Base-by-base conservation (phyloP, 2,329 filamentous ascomycete genomes). In the Calcarisporium arbuscula region DNA sequence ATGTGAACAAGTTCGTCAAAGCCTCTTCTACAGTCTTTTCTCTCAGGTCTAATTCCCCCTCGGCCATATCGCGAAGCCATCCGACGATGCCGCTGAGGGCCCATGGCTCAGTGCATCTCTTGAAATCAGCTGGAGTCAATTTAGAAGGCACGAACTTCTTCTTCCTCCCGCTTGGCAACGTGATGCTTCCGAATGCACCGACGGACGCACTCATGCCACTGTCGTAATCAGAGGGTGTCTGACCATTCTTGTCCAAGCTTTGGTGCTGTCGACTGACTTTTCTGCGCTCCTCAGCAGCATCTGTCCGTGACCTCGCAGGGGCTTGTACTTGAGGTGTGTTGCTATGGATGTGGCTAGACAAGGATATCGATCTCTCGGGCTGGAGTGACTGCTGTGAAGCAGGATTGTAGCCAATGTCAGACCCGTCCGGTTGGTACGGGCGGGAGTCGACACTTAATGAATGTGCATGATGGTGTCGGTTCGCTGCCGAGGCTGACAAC, bases 231-330 rank as follows among this genome's bases (percentile, higher is more conserved):
- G 78, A 65, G 44, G 77, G 64, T 3, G 64, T 57, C 16, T 66
- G 52, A n/a, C 65, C 67, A 29, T 74, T 68, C 30, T 74, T 69
- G 27, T 65, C 46, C 69, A 68, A 42, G 52, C 43, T 56, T 19
- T 73, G 57, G 30, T 72, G 71, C 34, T 74, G 58, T 28, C 72
- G 70, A 39, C 72, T 68, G 56, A 66, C 58, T 51, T 67, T 69
- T 48, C 69, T 73, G 25, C 77, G 68, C 48, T 80, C 74, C 43
- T 81, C 82, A 25, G 94, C 84, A 25, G 89, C 89, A 62, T 98
- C 92, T 8, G 92, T 98, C 60, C 94, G 89, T 22, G 92, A 95
- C 38, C 92, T 77, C 25, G 85, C 82, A n/a, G 92, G 88, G 19
- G 88, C 74, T 43, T 85, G 74, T 19, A 90, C 74, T 39, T 80